phyloP scores from a whole-genome alignment of 768 basidiomycete species.

The Naganishia randhawae region DNA sequence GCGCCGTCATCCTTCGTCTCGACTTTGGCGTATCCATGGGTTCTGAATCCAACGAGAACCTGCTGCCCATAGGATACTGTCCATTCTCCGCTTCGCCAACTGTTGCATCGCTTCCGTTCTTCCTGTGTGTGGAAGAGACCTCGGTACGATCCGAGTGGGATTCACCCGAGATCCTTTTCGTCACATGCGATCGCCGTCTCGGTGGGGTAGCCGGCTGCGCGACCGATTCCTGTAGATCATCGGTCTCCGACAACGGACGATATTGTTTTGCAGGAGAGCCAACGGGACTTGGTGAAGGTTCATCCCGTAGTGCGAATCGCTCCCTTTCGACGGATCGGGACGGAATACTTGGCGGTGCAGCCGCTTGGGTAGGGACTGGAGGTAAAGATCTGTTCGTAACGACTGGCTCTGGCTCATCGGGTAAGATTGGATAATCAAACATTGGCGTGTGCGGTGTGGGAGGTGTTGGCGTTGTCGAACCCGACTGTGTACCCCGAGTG shows the following conservation, averaged over 20 bases:
- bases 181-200: not conserved
- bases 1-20: not conserved
- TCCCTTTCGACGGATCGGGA: not conserved
- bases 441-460: slow-evolving; percentile 18
- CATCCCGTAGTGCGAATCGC: slow-evolving; percentile 9
- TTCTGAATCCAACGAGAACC: slow-evolving; percentile 32
- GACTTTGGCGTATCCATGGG: slow-evolving; percentile 21
- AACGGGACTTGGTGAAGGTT: slow-evolving; percentile 2
- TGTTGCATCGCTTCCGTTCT: not conserved
- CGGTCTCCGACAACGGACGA: not conserved
- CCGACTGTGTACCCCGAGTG: not conserved
- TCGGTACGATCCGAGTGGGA: not conserved
- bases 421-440: not conserved
- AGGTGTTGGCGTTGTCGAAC: slow-evolving; percentile 33
- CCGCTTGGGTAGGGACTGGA: not conserved
- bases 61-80: not conserved
- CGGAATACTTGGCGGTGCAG: not conserved
- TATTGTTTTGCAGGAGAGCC: not conserved
- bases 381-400: not conserved
- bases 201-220: slow-evolving; percentile 17
- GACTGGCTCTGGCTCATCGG: not conserved
- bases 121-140: too few relatives aligned
- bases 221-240: not conserved
- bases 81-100: not conserved
- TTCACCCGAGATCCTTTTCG: not conserved